Conservation (phyloP, 2,329 filamentous ascomycete species). For the Fusarium setosum region DNA sequence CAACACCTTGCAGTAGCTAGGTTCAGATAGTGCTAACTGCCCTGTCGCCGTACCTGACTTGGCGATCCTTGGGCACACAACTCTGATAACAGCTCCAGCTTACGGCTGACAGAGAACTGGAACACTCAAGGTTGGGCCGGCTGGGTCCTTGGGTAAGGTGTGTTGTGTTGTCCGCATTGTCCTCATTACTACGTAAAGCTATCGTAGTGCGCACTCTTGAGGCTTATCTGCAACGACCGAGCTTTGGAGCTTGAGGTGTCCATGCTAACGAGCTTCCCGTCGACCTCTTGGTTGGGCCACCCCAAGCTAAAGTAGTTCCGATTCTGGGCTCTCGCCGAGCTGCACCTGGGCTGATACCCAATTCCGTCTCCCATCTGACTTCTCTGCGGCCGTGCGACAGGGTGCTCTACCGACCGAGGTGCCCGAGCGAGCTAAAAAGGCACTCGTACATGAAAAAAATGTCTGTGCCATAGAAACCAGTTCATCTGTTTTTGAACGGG, state of each 20-base stretch:
- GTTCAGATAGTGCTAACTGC: constrained; percentile 19
- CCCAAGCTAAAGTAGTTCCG: constrained; percentile 23
- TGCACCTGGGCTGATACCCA: constrained; percentile 7
- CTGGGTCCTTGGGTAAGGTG: constrained; percentile 17
- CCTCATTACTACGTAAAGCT: constrained; percentile 18
- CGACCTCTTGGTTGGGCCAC: background rate
- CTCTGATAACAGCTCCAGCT: background rate
- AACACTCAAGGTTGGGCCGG: constrained; percentile 5
- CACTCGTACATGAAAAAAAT: background rate
- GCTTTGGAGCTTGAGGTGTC: background rate
- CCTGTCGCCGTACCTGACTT: constrained; percentile 28
- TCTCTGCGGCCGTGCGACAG: background rate
- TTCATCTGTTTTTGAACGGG: constrained; percentile 1
- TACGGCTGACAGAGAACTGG: background rate
- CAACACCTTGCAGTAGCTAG: background rate
- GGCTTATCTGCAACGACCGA: background rate
- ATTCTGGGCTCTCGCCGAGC: constrained; percentile 29
- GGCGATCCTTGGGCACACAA: background rate
- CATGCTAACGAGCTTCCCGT: constrained; percentile 7
- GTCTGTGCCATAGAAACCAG: constrained; percentile 1
- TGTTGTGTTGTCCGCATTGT: constrained; percentile 16
- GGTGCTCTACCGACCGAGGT: background rate
- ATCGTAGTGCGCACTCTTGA: constrained; percentile 3
- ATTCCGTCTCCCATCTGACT: background rate
- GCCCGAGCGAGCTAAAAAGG: background rate